Evolutionary conservation across 2,329 filamentous ascomycete species (phyloP).

Genomic region (Paraconiothyrium sp.): DNA sequence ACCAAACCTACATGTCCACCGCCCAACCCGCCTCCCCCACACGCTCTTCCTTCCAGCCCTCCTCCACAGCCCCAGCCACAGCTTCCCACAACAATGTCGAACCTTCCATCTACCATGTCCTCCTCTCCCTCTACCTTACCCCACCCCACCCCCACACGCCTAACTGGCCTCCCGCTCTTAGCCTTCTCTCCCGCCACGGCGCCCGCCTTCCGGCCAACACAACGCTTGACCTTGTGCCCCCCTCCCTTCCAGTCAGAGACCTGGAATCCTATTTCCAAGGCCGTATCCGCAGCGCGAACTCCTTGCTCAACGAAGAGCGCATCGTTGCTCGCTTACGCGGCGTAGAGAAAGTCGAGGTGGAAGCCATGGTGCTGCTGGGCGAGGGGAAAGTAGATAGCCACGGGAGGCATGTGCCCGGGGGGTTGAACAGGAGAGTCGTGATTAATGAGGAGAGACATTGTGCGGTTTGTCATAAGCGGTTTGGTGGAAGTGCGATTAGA

Average conservation of each 20-base stretch:
- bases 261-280: constrained; percentile 92
- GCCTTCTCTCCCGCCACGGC: constrained; percentile 90
- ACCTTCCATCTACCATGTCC: constrained; percentile 88
- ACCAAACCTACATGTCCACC: constrained; percentile 74
- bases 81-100: constrained; percentile 62
- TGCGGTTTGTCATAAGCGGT: constrained; percentile 89
- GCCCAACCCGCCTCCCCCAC: constrained; percentile 36
- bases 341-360: constrained; percentile 79
- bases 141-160: constrained; percentile 77
- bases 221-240: constrained; percentile 85
- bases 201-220: constrained; percentile 88
- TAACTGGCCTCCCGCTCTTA: constrained; percentile 81
- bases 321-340: constrained; percentile 80
- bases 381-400: constrained; percentile 68
- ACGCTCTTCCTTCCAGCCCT: constrained; percentile 54
- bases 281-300: constrained; percentile 86
- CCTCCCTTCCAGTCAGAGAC: constrained; percentile 77
- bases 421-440: constrained; percentile 74
- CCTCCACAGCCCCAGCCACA: constrained; percentile 42
- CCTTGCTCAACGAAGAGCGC: constrained; percentile 79
- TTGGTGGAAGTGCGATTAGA: constrained; percentile 89
- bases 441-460: constrained; percentile 90
- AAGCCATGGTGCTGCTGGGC: constrained; percentile 78
- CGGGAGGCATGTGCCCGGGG: constrained; percentile 60
- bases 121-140: constrained; percentile 87